phyloP scores from a whole-genome alignment of 2,329 filamentous ascomycete genomes.

The Colletotrichum tanaceti region DNA sequence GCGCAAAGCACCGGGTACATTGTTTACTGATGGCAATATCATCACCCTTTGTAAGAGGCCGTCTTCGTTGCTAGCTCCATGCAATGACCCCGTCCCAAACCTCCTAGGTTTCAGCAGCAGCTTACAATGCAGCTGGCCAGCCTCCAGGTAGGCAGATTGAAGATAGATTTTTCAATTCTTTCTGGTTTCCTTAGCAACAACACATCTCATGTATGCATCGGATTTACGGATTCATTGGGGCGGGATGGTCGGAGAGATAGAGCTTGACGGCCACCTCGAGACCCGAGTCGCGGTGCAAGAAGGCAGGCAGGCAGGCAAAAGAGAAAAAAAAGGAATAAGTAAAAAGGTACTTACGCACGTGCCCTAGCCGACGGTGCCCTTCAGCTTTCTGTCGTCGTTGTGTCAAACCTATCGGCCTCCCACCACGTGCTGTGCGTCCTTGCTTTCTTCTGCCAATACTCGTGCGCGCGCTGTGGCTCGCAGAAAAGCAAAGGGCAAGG shows the following conservation, averaged over 20 bases:
- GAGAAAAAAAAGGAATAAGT: too few species aligned
- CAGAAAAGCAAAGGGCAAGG: conserved; percentile 24
- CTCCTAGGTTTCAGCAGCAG: conserved; percentile 36
- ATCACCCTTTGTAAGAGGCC: conserved; percentile 12
- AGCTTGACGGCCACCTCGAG: not conserved
- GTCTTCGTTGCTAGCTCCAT: conserved; percentile 29
- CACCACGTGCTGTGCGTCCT: conserved; percentile 31
- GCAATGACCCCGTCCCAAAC: conserved; percentile 31
- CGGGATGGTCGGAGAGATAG: not conserved
- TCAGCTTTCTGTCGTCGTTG: too few species aligned
- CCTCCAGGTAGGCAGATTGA: conserved; percentile 3
- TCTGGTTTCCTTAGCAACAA: conserved; percentile 5
- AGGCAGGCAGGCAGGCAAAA: too few species aligned
- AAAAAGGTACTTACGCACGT: too few species aligned
- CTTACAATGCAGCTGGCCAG: conserved; percentile 27
- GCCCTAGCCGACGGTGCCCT: too few species aligned
- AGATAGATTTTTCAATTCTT: not conserved
- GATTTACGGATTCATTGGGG: too few species aligned
- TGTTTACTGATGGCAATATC: not conserved
- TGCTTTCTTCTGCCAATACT: not conserved
- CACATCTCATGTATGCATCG: conserved; percentile 5
- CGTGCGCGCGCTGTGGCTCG: conserved; percentile 13
- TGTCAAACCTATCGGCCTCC: not conserved
- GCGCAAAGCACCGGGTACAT: not conserved
- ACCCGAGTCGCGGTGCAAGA: not conserved